Base-by-base conservation (phyloP, 345 rosid species). In the Laguncularia racemosa region DNA sequence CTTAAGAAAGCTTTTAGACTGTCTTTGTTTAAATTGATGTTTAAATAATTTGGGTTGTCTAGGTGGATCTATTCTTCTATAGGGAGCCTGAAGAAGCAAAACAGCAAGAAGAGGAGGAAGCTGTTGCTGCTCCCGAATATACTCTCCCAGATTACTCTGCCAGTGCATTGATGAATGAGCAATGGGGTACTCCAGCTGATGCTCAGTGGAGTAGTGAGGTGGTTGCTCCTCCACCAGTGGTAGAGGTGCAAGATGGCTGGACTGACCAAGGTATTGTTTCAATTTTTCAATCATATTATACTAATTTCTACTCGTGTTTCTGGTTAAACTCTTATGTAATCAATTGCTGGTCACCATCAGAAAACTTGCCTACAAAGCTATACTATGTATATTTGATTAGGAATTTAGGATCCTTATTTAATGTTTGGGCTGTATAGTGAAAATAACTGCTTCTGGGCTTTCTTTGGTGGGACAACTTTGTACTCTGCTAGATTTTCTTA, bases 1-100 rank as follows among this genome's bases (percentile, higher is more conserved):
- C 12, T 33, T n/a, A 44, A 26, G 57, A 54, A 54, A 54, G 57
- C 57, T 54, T 54, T 56, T 21, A 8, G 9, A 26, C 0, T 44
- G 47, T 49, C 52, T 12, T 0, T 20, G 1, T 13, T 38, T 56
- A 1, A n/a, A 12, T 23, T 56, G 14, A 17, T 38, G 28, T 59
- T 17, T 12, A 43, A 16, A 7, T 51, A 50, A n/a, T 9, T 26
- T 56, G 28, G 56, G 13, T 44, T 69, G 61, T 66, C 56, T 61
- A 83, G 89, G 95, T 86, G 2, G 95, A 86, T 45, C 56, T 86
- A 70, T 86, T 81, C 76, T 86, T 86, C 80, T 86, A 86, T 73
- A 81, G 93, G 58, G 93, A 85, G 66, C 89, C 93, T 0, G 93
- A 85, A 48, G 93, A 85, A 58, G 65, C 87, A 6, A 83, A 81